Conservation (phyloP, 2,329 filamentous ascomycete genomes). For the Fusarium nygamai region DNA sequence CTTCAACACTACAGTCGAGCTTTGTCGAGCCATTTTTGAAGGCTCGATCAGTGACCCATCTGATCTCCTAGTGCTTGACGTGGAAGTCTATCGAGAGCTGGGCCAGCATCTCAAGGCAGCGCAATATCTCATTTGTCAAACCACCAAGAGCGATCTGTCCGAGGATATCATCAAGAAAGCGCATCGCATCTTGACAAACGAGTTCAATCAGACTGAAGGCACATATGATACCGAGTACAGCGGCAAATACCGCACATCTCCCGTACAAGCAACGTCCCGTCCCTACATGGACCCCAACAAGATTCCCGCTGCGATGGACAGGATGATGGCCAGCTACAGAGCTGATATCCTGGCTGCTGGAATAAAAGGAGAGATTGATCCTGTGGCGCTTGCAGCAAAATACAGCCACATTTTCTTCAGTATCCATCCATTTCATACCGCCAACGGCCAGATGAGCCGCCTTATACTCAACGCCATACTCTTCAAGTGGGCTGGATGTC, state of each 20-base stretch:
- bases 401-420: constrained; percentile 45
- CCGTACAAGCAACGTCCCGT: constrained; percentile 21
- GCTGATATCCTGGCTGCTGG: constrained; percentile 31
- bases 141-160: constrained; percentile 16
- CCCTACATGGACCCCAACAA: background rate
- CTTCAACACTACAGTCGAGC: background rate
- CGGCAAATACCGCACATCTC: constrained; percentile 40
- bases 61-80: background rate
- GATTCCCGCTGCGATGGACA: constrained; percentile 40
- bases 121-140: constrained; percentile 16
- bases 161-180: constrained; percentile 39
- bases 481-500: constrained; percentile 34
- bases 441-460: constrained; percentile 48
- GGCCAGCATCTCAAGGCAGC: constrained; percentile 21
- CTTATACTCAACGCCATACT: constrained; percentile 48
- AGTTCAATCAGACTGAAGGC: background rate
- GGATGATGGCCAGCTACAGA: constrained; percentile 32
- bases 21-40: background rate
- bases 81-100: constrained; percentile 7
- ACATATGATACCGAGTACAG: background rate
- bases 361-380: constrained; percentile 29
- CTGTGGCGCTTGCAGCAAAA: constrained; percentile 41
- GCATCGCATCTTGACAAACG: constrained; percentile 35
- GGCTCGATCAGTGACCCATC: background rate
- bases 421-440: constrained; percentile 50